Percentiles rank a stretch among this genome's conserved stretches.
These are phyloP conservation scores for Persicaria tinctoria DNA, from an alignment of 148 eudicot species.

Conservation along the genomic window DNA sequence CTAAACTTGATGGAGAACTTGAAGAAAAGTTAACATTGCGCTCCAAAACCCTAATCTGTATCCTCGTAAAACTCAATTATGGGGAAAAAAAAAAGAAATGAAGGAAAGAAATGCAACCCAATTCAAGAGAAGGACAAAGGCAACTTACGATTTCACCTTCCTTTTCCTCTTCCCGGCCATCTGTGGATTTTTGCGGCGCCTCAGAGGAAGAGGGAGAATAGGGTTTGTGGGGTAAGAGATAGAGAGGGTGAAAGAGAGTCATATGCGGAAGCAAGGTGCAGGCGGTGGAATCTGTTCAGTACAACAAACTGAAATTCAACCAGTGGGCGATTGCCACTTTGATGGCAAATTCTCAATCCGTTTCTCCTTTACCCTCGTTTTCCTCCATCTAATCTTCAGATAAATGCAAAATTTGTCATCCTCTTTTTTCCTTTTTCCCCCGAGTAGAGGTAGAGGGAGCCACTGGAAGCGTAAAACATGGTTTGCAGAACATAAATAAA, in stretches of 20 bases:
- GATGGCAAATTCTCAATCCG: neutral
- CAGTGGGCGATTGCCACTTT: neutral
- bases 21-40: neutral
- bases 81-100: neutral
- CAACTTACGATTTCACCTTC: slow-evolving; percentile 38
- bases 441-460: neutral
- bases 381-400: neutral
- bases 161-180: slow-evolving; percentile 38
- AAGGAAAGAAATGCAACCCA: neutral
- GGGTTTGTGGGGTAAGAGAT: neutral
- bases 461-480: neutral
- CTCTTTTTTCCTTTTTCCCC: neutral
- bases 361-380: neutral
- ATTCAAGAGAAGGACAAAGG: neutral
- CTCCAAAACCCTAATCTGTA: neutral
- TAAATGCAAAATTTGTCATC: too few species aligned
- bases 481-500: neutral
- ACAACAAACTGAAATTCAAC: neutral
- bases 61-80: neutral
- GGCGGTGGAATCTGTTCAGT: neutral
- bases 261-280: neutral
- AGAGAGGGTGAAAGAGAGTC: neutral
- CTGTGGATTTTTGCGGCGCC: neutral
- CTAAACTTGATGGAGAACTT: neutral
- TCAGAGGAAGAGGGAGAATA: neutral